Conservation (phyloP, 495 filamentous ascomycete genomes). For the Amniculicola lignicola region DNA sequence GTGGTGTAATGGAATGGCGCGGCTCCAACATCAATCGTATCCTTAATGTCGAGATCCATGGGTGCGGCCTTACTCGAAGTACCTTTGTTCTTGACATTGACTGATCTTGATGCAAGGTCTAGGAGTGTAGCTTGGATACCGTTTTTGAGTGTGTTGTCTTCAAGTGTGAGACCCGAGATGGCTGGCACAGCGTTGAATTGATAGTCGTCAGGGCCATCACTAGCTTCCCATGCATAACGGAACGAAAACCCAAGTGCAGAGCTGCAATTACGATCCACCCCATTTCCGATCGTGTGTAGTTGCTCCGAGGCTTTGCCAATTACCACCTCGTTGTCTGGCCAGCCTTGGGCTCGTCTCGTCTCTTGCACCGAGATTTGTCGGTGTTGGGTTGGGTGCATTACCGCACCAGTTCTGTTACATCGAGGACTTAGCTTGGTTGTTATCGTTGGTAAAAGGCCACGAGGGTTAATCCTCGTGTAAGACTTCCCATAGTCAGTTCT, state of each 20-base stretch:
- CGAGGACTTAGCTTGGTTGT: conserved; percentile 47
- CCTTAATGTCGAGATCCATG: no score
- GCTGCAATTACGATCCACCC: conserved; percentile 62
- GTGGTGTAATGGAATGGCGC: no score
- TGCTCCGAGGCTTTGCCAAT: conserved; percentile 52
- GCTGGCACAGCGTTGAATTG: no score
- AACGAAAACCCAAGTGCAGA: conserved; percentile 60
- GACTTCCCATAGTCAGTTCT: conserved; percentile 18
- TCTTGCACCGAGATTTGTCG: conserved; percentile 61
- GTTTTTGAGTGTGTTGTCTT: no score
- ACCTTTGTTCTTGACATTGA: no score
- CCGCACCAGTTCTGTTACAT: conserved; percentile 48
- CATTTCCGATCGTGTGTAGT: conserved; percentile 67
- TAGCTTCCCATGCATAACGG: conserved; percentile 51
- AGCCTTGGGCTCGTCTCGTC: conserved; percentile 61
- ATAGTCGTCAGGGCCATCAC: not conserved
- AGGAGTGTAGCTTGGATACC: no score
- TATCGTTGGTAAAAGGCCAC: conserved; percentile 56
- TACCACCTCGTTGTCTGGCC: conserved; percentile 64
- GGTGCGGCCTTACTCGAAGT: no score
- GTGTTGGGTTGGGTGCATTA: conserved; percentile 60
- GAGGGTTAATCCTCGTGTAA: conserved; percentile 46
- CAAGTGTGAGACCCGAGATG: no score
- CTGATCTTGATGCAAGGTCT: no score
- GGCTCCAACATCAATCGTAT: no score